A percentile compares a stretch with the other conserved stretches of the same genome.
These are phyloP conservation scores for Manihot esculenta DNA, from an alignment of 441 rosid species.

Conservation along the genomic window DNA sequence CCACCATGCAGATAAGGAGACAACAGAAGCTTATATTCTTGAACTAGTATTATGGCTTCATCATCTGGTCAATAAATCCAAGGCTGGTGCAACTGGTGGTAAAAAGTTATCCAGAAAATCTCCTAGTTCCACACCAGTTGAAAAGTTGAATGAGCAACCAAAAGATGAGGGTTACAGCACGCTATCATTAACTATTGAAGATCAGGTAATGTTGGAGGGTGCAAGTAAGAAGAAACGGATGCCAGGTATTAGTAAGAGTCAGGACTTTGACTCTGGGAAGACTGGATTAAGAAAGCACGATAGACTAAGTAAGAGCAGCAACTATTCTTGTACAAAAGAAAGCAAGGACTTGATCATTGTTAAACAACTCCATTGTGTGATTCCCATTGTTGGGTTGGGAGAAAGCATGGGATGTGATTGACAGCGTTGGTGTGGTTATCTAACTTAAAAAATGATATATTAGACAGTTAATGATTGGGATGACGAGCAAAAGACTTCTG, in stretches of 20 bases:
- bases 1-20: constrained; percentile 88
- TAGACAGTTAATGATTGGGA: background rate
- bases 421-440: constrained; percentile 41
- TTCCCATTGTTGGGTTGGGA: constrained; percentile 43
- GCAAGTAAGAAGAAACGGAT: constrained; percentile 53
- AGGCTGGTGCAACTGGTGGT: constrained; percentile 39
- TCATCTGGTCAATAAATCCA: constrained; percentile 72
- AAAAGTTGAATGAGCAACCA: constrained; percentile 38
- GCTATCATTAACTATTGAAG: constrained; percentile 42
- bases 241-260: constrained; percentile 71
- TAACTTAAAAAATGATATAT: background rate
- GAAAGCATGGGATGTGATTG: constrained; percentile 69
- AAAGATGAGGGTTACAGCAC: constrained; percentile 34
- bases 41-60: constrained; percentile 85
- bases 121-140: constrained; percentile 45
- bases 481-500: background rate
- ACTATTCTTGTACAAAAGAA: constrained; percentile 51
- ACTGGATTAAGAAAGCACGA: constrained; percentile 49
- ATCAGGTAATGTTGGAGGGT: constrained; percentile 65
- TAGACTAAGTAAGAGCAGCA: constrained; percentile 66
- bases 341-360: constrained; percentile 43
- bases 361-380: constrained; percentile 54
- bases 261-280: constrained; percentile 51
- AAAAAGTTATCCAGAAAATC: constrained; percentile 54
- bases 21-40: constrained; percentile 72